Evolutionary conservation across 495 filamentous ascomycete species (phyloP).

Genomic region (Penicillium ochrochloron): DNA sequence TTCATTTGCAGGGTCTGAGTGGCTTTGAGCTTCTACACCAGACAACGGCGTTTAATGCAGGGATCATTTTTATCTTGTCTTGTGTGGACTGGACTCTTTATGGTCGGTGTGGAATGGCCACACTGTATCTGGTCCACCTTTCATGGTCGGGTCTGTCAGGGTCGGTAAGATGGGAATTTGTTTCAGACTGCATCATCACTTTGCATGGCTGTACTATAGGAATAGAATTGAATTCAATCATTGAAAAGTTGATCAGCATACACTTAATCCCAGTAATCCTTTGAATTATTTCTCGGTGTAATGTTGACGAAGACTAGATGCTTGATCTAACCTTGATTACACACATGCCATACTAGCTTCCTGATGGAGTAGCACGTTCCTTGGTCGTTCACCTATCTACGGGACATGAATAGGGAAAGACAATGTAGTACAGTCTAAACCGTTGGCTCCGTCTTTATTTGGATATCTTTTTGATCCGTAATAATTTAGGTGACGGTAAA

Average conservation of each 20-base stretch:
- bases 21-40: not conserved
- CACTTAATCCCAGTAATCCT: not conserved
- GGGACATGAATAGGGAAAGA: too few species aligned
- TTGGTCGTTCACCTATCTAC: too few species aligned
- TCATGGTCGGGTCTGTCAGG: conserved; percentile 12
- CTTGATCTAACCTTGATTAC: not conserved
- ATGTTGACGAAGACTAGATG: not conserved
- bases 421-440: too few species aligned
- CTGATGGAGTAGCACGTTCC: too few species aligned
- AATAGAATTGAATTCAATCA: conserved; percentile 23
- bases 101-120: conserved; percentile 2
- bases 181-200: conserved; percentile 25
- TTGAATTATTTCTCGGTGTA: not conserved
- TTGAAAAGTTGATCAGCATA: not conserved
- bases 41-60: conserved; percentile 22
- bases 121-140: not conserved
- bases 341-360: too few species aligned
- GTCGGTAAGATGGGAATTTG: conserved; percentile 14
- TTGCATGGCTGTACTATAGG: conserved; percentile 32
- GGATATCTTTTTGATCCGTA: too few species aligned
- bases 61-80: conserved; percentile 1
- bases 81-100: not conserved
- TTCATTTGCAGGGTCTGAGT: conserved; percentile 6
- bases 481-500: too few species aligned
- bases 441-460: too few species aligned